Evolutionary conservation across 2,329 filamentous ascomycete species (phyloP), one percentile per base, ranked within the genome.

Genomic region (Colletotrichum chlorophyti): DNA sequence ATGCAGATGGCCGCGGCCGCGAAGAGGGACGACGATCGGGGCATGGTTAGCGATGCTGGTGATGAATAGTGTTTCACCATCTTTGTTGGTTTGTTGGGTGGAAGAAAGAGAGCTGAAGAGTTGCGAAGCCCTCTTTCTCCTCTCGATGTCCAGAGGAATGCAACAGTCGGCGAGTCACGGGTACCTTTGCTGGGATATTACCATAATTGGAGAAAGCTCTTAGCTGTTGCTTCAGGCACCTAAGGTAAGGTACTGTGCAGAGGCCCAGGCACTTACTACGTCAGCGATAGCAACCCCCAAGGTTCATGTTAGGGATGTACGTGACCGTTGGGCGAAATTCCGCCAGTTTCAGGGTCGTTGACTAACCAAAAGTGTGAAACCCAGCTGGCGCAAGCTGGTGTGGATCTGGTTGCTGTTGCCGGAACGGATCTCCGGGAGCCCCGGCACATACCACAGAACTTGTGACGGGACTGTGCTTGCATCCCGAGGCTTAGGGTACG

Each of bases 1-100:
- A 74, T 69, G 34, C 49, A 58, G 53, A 79, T 12, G 35, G 35
- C 17, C 10, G 35, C 35, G n/a, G 45, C 42, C 24, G 52, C 29
- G 31, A 53, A 14, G 57, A 47, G 43, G 21, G 51, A 24, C 41
- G 48, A 37, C 15, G 38, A 38, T 21, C 46, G 48, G 19, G 42
- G 41, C 54, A 53, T 53, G 7, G 24, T 31, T 3, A 14, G 7
- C 27, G 27, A 31, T 31, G 27, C 7, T 14, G 26, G 12, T 49
- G 45, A 38, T 60, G 51, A 26, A 27, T 15, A 32, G 11, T 41
- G 37, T 43, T 34, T 38, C 11, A 32, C 38, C 57, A 55, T 55
- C 19, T 8, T 40, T 41, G 31, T 19, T 23, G 12, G 26, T 23
- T 40, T 14, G 37, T 5, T 42, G 9, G 27, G 27, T 24, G 5